A percentile compares a stretch with the other conserved stretches of the same genome.
phyloP scores from a whole-genome alignment of 495 filamentous ascomycete genomes.

The Terfezia boudieri region DNA sequence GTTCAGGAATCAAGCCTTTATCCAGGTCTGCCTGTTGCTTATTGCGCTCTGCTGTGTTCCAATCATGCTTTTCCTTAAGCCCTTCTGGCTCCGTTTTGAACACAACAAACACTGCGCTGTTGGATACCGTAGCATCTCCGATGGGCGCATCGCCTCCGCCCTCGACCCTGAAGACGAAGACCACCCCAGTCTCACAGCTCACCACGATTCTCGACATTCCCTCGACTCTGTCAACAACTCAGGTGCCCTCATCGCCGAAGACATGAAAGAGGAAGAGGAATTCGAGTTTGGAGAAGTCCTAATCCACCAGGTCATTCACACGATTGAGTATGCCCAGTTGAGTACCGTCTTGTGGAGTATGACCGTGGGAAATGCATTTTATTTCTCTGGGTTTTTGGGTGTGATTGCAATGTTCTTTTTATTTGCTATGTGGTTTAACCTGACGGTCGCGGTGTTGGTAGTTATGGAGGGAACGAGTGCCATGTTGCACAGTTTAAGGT shows the following conservation, averaged over 20 bases:
- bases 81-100: conserved; percentile 76
- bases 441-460: conserved; percentile 32
- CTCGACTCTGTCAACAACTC: conserved; percentile 65
- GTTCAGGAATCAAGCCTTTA: conserved; percentile 46
- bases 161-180: conserved; percentile 64
- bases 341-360: conserved; percentile 91
- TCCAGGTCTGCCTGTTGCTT: conserved; percentile 65
- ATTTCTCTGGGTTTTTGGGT: conserved; percentile 38
- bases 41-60: conserved; percentile 72
- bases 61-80: conserved; percentile 81
- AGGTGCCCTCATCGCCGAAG: conserved; percentile 76
- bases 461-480: conserved; percentile 75
- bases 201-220: conserved; percentile 35
- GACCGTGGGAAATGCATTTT: conserved; percentile 63
- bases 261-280: conserved; percentile 70
- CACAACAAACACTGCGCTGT: conserved; percentile 68
- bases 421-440: conserved; percentile 72
- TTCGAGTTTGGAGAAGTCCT: conserved; percentile 92
- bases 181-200: conserved; percentile 19
- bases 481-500: conserved; percentile 80
- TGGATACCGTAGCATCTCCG: conserved; percentile 76
- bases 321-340: conserved; percentile 78
- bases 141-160: conserved; percentile 60
- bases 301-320: conserved; percentile 99
- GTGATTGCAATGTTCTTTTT: conserved; percentile 55